Conservation (phyloP, 192 early-diverging fungal genomes). For the Gamsiella multidivaricata region DNA sequence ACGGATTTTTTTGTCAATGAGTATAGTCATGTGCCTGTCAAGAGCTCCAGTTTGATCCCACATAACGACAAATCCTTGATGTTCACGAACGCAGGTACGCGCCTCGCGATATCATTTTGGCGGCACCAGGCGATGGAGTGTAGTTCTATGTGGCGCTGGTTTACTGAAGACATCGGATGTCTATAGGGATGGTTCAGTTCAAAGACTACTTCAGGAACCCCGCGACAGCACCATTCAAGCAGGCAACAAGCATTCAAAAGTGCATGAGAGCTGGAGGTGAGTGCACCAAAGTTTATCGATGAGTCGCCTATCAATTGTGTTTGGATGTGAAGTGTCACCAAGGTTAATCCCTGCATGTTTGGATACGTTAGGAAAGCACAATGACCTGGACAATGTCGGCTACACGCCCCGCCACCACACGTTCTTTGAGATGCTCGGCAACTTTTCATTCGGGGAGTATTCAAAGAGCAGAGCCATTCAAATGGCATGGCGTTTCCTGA, state of each 20-base stretch:
- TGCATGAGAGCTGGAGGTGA: slow-evolving; percentile 68
- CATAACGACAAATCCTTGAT: slow-evolving; percentile 67
- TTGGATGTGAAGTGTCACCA: too few species aligned
- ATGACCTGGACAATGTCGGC: slow-evolving; percentile 74
- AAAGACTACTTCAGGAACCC: slow-evolving; percentile 67
- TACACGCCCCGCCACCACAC: slow-evolving; percentile 73
- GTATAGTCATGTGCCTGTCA: slow-evolving; percentile 49
- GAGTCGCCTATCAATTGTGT: not conserved
- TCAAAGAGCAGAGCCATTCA: slow-evolving; percentile 61
- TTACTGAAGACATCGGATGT: not conserved
- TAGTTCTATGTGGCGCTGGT: not conserved
- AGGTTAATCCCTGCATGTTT: too few species aligned
- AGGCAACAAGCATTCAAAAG: slow-evolving; percentile 63
- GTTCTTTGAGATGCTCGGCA: slow-evolving; percentile 76
- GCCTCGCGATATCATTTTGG: too few species aligned
- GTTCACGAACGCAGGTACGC: slow-evolving; percentile 68
- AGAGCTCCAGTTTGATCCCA: slow-evolving; percentile 63
- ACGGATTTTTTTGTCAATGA: slow-evolving; percentile 61
- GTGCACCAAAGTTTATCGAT: slow-evolving; percentile 47
- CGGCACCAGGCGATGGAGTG: too few species aligned
- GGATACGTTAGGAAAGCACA: slow-evolving; percentile 60
- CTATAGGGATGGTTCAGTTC: slow-evolving; percentile 71
- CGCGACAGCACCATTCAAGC: slow-evolving; percentile 54
- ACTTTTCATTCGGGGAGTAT: slow-evolving; percentile 73
- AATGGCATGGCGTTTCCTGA: slow-evolving; percentile 70